phyloP scores from a whole-genome alignment of 768 basidiomycete genomes.

The Tricholoma hemisulphureum region DNA sequence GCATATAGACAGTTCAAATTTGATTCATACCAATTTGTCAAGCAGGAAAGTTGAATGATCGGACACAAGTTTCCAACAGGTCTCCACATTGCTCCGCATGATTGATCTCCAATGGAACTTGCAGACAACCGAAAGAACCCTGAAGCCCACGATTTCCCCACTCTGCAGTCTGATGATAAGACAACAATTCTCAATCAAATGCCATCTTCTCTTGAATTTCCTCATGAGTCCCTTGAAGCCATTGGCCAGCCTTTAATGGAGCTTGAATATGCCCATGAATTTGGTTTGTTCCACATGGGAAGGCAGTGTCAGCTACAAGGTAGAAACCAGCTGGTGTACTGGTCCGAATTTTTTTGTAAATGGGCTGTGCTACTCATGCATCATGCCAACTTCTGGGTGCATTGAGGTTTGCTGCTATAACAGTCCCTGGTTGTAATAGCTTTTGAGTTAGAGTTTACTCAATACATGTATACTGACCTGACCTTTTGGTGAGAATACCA shows the following conservation, averaged over 20 bases:
- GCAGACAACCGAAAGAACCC: slow-evolving; percentile 45
- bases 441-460: not conserved
- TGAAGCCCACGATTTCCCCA: slow-evolving; percentile 50
- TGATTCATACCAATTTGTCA: slow-evolving; percentile 39
- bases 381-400: slow-evolving; percentile 52
- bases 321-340: slow-evolving; percentile 41
- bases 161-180: slow-evolving; percentile 48
- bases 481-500: not conserved
- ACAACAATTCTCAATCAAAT: slow-evolving; percentile 39
- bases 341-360: slow-evolving; percentile 34
- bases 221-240: slow-evolving; percentile 12
- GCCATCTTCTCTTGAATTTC: slow-evolving; percentile 22
- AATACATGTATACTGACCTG: not conserved
- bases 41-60: slow-evolving; percentile 35
- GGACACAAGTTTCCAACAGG: slow-evolving; percentile 36
- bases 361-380: slow-evolving; percentile 36
- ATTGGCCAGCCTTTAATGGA: slow-evolving; percentile 35
- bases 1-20: slow-evolving; percentile 41
- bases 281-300: slow-evolving; percentile 33
- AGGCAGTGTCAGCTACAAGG: slow-evolving; percentile 46
- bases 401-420: slow-evolving; percentile 35
- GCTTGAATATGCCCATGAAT: slow-evolving; percentile 35
- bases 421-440: too few species aligned
- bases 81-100: slow-evolving; percentile 22
- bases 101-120: slow-evolving; percentile 38